Evolutionary conservation across 495 filamentous ascomycete genomes (phyloP).

Genomic region (Saxophila tyrrhenica): DNA sequence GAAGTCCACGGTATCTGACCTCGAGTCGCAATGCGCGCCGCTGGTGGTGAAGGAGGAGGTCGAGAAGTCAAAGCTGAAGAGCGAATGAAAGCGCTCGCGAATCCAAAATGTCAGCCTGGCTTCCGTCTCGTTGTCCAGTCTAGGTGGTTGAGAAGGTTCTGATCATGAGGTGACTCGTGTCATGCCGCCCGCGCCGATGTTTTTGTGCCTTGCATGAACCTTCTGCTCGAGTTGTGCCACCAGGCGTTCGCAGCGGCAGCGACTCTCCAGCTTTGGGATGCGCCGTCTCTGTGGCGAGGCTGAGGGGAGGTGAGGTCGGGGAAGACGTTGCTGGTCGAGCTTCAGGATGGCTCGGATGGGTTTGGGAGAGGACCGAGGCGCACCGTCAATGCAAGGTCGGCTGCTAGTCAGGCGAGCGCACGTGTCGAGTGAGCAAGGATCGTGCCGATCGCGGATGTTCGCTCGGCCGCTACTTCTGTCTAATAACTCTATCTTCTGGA

Average conservation of each 20-base stretch:
- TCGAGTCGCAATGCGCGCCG: neutral
- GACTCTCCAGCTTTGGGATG: neutral
- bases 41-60: neutral
- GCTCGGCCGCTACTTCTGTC: too few relatives aligned
- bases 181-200: constrained; percentile 4
- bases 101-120: neutral
- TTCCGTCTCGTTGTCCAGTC: neutral
- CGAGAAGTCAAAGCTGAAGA: neutral
- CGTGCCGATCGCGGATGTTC: too few relatives aligned
- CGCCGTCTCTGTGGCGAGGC: neutral
- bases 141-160: neutral
- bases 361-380: neutral
- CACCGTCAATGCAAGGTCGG: neutral
- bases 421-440: too few relatives aligned
- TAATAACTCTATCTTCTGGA: too few relatives aligned
- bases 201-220: constrained; percentile 15
- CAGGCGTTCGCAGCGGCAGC: neutral
- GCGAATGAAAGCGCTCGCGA: neutral
- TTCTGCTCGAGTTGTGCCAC: neutral
- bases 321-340: neutral
- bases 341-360: too few relatives aligned
- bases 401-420: too few relatives aligned
- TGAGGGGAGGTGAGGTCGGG: neutral
- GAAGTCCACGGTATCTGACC: neutral
- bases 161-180: constrained; percentile 2